Evolutionary conservation across 805 yeast genomes (phyloP).

Genomic region (Myxozyma mucilagina): DNA sequence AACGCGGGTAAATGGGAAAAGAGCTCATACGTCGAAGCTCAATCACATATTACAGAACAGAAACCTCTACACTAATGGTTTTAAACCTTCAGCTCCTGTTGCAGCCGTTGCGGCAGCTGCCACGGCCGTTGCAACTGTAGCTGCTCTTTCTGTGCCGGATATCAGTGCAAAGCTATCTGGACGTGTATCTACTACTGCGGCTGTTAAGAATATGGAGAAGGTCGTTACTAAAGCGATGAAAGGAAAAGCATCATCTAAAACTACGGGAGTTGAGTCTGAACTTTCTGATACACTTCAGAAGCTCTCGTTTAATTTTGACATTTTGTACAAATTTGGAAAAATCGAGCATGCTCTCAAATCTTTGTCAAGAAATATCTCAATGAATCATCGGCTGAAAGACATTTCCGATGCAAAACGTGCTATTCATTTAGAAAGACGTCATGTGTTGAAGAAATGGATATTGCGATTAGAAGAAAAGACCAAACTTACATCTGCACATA

Average conservation of each 20-base stretch:
- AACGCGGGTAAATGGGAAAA: not conserved
- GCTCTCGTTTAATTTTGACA: not conserved
- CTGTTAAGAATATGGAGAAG: not conserved
- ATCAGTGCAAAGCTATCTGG: constrained; percentile 3
- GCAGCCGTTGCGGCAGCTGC: constrained; percentile 1
- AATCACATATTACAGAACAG: not conserved
- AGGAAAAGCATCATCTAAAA: not conserved
- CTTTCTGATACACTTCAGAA: constrained; percentile 1
- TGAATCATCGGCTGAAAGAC: not conserved
- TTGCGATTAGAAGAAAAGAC: not conserved
- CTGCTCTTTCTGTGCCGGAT: constrained; percentile 4
- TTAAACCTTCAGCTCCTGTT: not conserved
- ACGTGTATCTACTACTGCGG: not conserved
- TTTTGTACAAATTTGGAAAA: not conserved
- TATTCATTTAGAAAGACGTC: not conserved
- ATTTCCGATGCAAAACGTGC: not conserved
- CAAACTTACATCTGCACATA: not conserved
- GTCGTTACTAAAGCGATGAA: not conserved
- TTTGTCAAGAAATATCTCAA: not conserved
- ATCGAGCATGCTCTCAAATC: not conserved
- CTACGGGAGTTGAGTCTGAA: not conserved
- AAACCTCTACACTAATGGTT: not conserved
- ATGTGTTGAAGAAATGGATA: not conserved
- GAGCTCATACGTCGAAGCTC: not conserved
- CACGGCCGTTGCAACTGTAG: not conserved